These are phyloP conservation scores for Choricystis sp. DNA, from an alignment of 139 green algal genomes.

Conservation along the genomic window DNA sequence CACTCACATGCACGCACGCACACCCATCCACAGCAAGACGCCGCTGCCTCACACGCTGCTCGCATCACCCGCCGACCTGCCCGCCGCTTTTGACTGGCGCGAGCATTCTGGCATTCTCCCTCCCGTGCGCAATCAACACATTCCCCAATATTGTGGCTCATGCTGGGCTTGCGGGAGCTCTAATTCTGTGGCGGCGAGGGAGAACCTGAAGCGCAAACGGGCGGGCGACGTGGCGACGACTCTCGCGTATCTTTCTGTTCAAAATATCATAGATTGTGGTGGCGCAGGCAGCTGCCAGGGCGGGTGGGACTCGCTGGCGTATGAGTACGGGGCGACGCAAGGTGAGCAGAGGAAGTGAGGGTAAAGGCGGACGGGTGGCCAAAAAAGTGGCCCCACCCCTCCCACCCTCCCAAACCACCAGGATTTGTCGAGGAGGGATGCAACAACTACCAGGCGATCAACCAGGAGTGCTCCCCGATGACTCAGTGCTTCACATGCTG, in stretches of 20 bases:
- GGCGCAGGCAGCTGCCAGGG: conserved; percentile 30
- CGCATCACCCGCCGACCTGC: not conserved
- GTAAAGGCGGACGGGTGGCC: conserved; percentile 3
- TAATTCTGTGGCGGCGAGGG: conserved; percentile 55
- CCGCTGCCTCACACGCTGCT: not conserved
- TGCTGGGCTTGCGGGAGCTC: conserved; percentile 73
- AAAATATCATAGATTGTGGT: conserved; percentile 75
- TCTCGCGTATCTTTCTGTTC: conserved; percentile 44
- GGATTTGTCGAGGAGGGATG: conserved; percentile 78
- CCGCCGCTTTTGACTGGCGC: conserved; percentile 21
- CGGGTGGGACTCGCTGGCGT: conserved; percentile 31
- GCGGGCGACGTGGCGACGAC: conserved; percentile 21
- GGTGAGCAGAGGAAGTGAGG: too few relatives aligned
- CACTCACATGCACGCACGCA: not conserved
- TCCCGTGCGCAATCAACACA: conserved; percentile 58
- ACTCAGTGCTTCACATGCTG: conserved; percentile 22
- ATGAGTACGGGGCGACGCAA: conserved; percentile 32
- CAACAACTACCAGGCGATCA: conserved; percentile 47
- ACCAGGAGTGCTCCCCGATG: conserved; percentile 23
- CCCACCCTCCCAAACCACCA: conserved; percentile 6
- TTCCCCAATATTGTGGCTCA: conserved; percentile 46
- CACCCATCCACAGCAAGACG: not conserved
- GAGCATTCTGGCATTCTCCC: conserved; percentile 46
- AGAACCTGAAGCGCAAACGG: too few relatives aligned
- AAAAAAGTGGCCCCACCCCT: conserved; percentile 10